Evolutionary conservation across 768 basidiomycete species (phyloP), one percentile per base, ranked within the genome.

Genomic region (Suillus subaureus): DNA sequence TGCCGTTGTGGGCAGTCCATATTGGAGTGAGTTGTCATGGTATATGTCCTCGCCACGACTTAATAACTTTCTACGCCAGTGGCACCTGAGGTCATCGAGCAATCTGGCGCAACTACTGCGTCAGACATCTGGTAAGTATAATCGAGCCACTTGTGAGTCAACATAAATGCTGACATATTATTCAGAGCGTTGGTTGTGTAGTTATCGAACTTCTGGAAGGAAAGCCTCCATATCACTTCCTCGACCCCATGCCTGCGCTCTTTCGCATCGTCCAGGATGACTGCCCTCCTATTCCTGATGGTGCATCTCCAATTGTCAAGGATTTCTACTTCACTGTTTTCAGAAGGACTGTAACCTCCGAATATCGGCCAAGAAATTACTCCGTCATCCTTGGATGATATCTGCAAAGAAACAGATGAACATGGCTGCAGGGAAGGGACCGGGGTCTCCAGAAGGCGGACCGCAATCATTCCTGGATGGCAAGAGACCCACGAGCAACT

Each of bases 241-340:
- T 99, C 49, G 94, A 95, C 68, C 97, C 97, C 3, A 97, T 99
- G 96, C 97, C 96, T 55, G 97, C 97, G 1, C 86, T 99, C 33
- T 99, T 97, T 79, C 89, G 97, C 61, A 99, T 99, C 67, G 97
- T 99, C 13, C 96, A 98, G 76, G 97, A 99, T 73, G 97, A 99
- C 75, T 92, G 89, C 71, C 97, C 97, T 40, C 96, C 94, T 5
- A 94, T 99, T 72, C 97, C 97, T 0, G 96, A 97, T 67, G 94
- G 95, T 21, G 93, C 94, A 1, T 95, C 93, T 11, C 93, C 96
- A 0, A 92, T 96, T 66, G 96, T 97, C 68, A 94, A 97, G 71
- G 96, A 99, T 77, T 99, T 72, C 82, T 99, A 16, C 92, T 93
- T 71, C 95, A 97, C 66, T 99, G 97, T 73, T 99, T 99, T 78